Percentiles rank a stretch among this genome's conserved stretches.
These are phyloP conservation scores for Corylus avellana DNA, from an alignment of 306 rosid genomes.

Conservation along the genomic window DNA sequence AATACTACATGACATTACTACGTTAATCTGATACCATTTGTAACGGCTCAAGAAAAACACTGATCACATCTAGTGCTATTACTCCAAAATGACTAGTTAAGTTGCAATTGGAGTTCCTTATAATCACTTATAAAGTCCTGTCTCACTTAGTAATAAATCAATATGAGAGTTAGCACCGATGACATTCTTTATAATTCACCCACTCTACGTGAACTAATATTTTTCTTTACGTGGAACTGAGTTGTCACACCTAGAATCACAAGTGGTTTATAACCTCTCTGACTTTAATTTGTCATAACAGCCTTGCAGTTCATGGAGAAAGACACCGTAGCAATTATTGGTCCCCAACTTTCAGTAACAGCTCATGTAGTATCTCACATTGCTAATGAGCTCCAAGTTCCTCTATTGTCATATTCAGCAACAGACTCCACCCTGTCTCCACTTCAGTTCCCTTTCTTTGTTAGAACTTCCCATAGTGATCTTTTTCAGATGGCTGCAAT, in stretches of 20 bases:
- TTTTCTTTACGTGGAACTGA: background rate
- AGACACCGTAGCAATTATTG: constrained; percentile 85
- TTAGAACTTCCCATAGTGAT: constrained; percentile 74
- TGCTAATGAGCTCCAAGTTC: constrained; percentile 90
- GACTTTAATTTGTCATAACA: constrained; percentile 36
- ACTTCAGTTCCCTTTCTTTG: constrained; percentile 87
- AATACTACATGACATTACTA: too few species aligned
- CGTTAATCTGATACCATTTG: too few species aligned
- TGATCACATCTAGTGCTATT: too few species aligned
- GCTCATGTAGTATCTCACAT: constrained; percentile 90
- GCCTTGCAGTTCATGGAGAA: constrained; percentile 78
- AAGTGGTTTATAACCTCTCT: constrained; percentile 19
- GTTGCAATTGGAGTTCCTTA: too few species aligned
- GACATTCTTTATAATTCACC: too few species aligned
- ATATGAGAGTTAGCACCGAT: too few species aligned
- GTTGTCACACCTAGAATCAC: constrained; percentile 14
- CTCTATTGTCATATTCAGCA: constrained; percentile 76
- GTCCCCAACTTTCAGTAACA: constrained; percentile 80
- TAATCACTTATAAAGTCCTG: too few species aligned
- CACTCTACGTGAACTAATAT: too few species aligned
- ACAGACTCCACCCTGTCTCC: constrained; percentile 83
- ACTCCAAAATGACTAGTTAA: too few species aligned
- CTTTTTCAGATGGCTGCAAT: constrained; percentile 83
- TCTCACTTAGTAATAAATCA: too few species aligned
- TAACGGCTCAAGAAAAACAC: too few species aligned